phyloP scores from a whole-genome alignment of 2,329 filamentous ascomycete species.

The Cladosporium sp. region DNA sequence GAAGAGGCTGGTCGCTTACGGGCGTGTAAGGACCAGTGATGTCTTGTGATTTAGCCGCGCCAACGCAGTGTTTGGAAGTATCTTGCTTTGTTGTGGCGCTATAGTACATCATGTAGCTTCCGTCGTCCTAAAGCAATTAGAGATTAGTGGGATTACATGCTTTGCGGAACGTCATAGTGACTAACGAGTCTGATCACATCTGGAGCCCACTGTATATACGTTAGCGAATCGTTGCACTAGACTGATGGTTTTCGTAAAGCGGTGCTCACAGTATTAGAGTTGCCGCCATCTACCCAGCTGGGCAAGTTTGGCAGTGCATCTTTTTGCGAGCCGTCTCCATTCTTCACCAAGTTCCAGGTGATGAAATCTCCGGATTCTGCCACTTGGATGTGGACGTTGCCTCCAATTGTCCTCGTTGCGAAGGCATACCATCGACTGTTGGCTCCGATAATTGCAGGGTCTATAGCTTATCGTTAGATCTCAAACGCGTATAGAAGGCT shows the following conservation, averaged over 20 bases:
- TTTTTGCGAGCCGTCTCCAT: constrained; percentile 33
- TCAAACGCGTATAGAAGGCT: not conserved
- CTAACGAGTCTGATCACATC: constrained; percentile 49
- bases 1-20: constrained; percentile 17
- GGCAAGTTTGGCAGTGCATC: constrained; percentile 53
- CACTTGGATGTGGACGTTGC: constrained; percentile 49
- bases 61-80: constrained; percentile 28
- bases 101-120: constrained; percentile 29
- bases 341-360: constrained; percentile 45
- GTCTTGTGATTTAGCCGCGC: constrained; percentile 23
- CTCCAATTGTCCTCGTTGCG: constrained; percentile 41
- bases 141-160: not conserved
- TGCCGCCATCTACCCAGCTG: constrained; percentile 49
- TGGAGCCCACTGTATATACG: constrained; percentile 50
- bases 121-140: constrained; percentile 15
- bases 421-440: constrained; percentile 56
- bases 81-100: constrained; percentile 24
- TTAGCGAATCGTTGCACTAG: not conserved
- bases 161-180: not conserved
- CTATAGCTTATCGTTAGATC: constrained; percentile 20
- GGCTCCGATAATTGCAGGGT: constrained; percentile 50
- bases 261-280: constrained; percentile 53
- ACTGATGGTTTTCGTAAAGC: constrained; percentile 49
- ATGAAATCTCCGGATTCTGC: constrained; percentile 48
- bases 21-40: constrained; percentile 27